Conservation (phyloP, 1,139 yeast genomes). For the Candida tunisiensis region DNA sequence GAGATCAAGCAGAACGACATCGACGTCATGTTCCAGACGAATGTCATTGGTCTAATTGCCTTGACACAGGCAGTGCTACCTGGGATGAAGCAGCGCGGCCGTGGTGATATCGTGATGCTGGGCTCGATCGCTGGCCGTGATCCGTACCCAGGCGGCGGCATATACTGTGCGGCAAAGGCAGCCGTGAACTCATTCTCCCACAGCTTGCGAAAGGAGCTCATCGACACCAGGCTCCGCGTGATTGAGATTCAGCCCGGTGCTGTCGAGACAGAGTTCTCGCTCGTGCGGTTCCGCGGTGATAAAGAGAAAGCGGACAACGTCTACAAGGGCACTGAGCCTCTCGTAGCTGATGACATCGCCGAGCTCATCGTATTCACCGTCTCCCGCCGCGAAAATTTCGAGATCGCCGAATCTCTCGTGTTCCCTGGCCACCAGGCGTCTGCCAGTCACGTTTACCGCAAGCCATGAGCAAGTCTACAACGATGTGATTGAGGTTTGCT, state of each 20-base stretch:
- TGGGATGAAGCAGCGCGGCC: slow-evolving; percentile 35
- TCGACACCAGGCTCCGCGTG: slow-evolving; percentile 57
- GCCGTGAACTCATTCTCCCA: slow-evolving; percentile 58
- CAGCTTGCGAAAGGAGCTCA: slow-evolving; percentile 61
- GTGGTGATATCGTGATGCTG: slow-evolving; percentile 67
- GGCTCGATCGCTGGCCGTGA: slow-evolving; percentile 87
- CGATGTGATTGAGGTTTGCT: no score
- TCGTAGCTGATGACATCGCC: slow-evolving; percentile 65
- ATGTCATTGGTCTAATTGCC: slow-evolving; percentile 54
- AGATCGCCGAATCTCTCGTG: slow-evolving; percentile 61
- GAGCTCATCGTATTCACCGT: slow-evolving; percentile 53
- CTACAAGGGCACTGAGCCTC: slow-evolving; percentile 57
- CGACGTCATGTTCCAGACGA: slow-evolving; percentile 50
- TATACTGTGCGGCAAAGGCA: slow-evolving; percentile 82
- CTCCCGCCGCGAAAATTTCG: slow-evolving; percentile 57
- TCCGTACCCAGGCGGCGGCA: slow-evolving; percentile 71
- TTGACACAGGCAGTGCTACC: slow-evolving; percentile 51
- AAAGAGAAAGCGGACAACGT: slow-evolving; percentile 48
- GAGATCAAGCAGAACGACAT: slow-evolving; percentile 35
- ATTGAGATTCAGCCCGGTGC: slow-evolving; percentile 80
- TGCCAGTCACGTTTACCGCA: slow-evolving; percentile 38
- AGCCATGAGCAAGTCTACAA: no score
- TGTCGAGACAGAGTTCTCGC: slow-evolving; percentile 75
- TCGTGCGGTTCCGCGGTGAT: slow-evolving; percentile 65
- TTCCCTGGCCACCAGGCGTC: slow-evolving; percentile 72